These are phyloP conservation scores for Lenwebbia sp. DNA, from an alignment of 345 rosid species.

Conservation along the genomic window DNA sequence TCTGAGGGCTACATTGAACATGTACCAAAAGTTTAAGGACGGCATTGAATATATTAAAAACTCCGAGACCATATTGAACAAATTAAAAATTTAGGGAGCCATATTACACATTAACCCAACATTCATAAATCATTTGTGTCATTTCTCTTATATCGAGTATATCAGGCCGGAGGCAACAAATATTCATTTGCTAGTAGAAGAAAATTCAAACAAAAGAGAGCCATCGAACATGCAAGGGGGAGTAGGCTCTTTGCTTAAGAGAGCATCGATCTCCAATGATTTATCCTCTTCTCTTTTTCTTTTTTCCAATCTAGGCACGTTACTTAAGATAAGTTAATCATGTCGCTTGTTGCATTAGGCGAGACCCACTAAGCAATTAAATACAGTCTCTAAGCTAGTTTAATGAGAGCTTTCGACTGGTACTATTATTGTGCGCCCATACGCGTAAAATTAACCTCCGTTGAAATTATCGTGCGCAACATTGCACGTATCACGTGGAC, in stretches of 20 bases:
- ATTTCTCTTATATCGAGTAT: too few species aligned
- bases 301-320: neutral
- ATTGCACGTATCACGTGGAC: neutral
- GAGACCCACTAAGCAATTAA: neutral
- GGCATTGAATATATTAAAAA: too few species aligned
- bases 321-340: neutral
- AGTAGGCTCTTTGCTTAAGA: neutral
- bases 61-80: too few species aligned
- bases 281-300: neutral
- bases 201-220: neutral
- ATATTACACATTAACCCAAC: too few species aligned
- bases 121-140: too few species aligned
- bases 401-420: neutral
- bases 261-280: neutral
- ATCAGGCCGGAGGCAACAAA: neutral
- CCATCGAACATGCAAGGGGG: neutral
- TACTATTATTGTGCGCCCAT: accelerated
- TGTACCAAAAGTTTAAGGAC: too few species aligned
- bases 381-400: neutral
- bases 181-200: neutral
- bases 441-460: neutral
- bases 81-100: too few species aligned
- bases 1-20: too few species aligned
- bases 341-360: neutral
- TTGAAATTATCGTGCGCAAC: neutral